Evolutionary conservation across 164 flowering plant genomes (phyloP).

Genomic region (Dillenia suffruticosa): DNA sequence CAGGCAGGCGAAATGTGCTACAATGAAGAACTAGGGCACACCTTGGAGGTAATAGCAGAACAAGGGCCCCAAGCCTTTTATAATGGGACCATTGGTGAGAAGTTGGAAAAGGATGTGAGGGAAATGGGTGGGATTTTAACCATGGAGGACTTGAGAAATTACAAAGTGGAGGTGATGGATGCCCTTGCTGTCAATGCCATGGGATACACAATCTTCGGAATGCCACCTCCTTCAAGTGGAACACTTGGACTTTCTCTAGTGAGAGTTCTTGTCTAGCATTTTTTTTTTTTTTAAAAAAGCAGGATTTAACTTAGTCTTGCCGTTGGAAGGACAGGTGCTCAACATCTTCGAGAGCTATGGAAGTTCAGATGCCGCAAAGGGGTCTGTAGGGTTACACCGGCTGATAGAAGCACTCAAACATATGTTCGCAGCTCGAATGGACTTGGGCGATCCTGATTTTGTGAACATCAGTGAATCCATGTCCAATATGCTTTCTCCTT

Average conservation of each 20-base stretch:
- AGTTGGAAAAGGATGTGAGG: conserved; percentile 65
- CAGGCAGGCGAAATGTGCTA: conserved; percentile 69
- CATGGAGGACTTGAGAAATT: conserved; percentile 80
- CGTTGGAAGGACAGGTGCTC: conserved; percentile 45
- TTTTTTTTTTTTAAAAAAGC: neutral
- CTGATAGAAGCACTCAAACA: conserved; percentile 84
- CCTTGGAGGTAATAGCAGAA: conserved; percentile 62
- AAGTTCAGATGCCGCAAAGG: conserved; percentile 43
- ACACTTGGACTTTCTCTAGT: conserved; percentile 80
- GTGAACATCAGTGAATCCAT: conserved; percentile 32
- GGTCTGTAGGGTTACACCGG: conserved; percentile 71
- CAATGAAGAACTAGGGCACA: conserved; percentile 61
- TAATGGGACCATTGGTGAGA: conserved; percentile 71
- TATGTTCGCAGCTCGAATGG: conserved; percentile 85
- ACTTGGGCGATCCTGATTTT: conserved; percentile 84
- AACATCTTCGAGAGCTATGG: conserved; percentile 72
- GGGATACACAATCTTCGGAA: conserved; percentile 78
- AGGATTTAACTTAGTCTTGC: too few species aligned
- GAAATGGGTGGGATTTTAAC: conserved; percentile 86
- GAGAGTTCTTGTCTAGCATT: conserved; percentile 8
- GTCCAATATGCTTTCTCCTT: conserved; percentile 68
- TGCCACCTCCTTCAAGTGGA: conserved; percentile 99
- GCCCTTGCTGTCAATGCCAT: conserved; percentile 55
- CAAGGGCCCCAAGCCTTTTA: conserved; percentile 79
- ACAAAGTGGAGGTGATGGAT: conserved; percentile 54